Evolutionary conservation across 192 early-diverging fungal species (phyloP), one percentile per base, ranked within the genome.

Genomic region (Coemansia sp.): DNA sequence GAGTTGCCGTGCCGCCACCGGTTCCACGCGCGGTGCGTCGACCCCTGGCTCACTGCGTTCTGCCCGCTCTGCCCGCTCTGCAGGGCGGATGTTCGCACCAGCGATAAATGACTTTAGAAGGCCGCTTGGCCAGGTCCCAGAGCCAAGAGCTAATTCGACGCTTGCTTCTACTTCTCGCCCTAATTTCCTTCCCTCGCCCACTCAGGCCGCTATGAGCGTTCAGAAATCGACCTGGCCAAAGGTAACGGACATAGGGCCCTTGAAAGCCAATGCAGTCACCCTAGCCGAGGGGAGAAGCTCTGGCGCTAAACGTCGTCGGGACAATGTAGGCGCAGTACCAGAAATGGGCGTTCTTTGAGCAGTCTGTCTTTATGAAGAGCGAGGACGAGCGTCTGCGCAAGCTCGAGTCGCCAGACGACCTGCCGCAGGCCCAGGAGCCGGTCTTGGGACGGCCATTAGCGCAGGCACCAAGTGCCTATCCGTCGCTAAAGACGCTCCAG

Each of bases 1-100:
- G 29, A 47, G 22, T 60, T 75, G 5, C 9, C 37, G 14, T 77
- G 75, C 49, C 7, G 12, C 5, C 75, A 77, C 32, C 22, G 35
- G 9, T 77, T 73, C 43, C 75, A 77, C 21, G 47, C 51, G 2
- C 22, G 19, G 9, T 77, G 75, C 50, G 50, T 77, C 21, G 75
- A 73, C 30, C 51, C 51, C 8, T 77, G 75, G 75, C 54, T 77
- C 12, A 64, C 72, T 16, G 28, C 35, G 5, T 54, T 31, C 41
- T 53, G 60, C 18, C 38, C 58, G 5, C 38, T 54, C 7, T 75
- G 72, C 35, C 72, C 72, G 6, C 21, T 70, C 23, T 75, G 72
- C 51, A 65, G 56, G 29, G 20, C 44, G 13, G 33, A 68, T 33
- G n/a, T 53, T 12, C 30, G 17, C 14, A 6, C 21, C 13, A 36